Evolutionary conservation across 2,329 filamentous ascomycete genomes (phyloP).

Genomic region (Magnaporthiopsis incrustans): DNA sequence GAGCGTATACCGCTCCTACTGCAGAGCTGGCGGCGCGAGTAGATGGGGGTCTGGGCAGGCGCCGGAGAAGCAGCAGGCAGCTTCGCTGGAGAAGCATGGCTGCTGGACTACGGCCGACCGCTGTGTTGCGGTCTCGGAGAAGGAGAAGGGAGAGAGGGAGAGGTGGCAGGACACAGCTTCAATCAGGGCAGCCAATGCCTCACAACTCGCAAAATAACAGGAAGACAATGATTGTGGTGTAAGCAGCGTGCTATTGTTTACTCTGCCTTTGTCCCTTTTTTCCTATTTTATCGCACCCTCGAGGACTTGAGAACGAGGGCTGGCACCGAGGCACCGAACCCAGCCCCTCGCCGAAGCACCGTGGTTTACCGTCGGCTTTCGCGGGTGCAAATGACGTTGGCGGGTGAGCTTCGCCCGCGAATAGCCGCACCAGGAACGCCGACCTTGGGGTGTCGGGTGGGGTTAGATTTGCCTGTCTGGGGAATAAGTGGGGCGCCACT

Average conservation of each 20-base stretch:
- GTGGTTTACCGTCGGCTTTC: not conserved
- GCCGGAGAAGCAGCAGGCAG: constrained; percentile 42
- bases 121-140: not conserved
- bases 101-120: not conserved
- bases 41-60: constrained; percentile 31
- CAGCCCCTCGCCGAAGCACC: not conserved
- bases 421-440: not conserved
- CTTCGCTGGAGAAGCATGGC: constrained; percentile 48
- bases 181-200: not conserved
- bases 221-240: not conserved
- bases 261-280: not conserved
- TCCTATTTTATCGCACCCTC: not conserved
- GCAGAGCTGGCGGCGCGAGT: constrained; percentile 16
- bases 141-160: not conserved
- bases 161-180: not conserved
- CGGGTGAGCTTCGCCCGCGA: not conserved
- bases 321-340: not conserved
- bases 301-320: not conserved
- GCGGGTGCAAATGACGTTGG: not conserved
- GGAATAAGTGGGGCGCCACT: no score
- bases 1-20: not conserved
- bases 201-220: not conserved
- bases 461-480: no score
- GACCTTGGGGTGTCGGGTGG: no score
- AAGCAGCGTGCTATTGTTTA: not conserved